These are phyloP conservation scores for Starmerella bacillaris DNA, from an alignment of 805 yeast genomes.

Conservation along the genomic window DNA sequence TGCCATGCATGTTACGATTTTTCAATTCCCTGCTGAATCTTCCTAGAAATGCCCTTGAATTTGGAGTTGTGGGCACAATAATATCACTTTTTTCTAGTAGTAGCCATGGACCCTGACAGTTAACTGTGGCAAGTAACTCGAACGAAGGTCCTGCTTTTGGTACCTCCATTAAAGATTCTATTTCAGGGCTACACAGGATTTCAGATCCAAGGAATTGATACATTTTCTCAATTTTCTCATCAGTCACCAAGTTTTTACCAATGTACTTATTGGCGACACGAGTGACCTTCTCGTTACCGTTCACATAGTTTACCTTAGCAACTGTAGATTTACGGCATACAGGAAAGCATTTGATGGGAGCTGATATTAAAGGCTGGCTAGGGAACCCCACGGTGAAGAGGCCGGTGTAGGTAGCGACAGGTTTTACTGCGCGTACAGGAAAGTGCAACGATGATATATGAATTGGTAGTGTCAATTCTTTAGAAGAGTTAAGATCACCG, in stretches of 20 bases:
- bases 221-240: conserved; percentile 7
- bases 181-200: conserved; percentile 6
- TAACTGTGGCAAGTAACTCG: conserved; percentile 13
- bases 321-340: too few relatives aligned
- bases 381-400: conserved; percentile 12
- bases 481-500: too few relatives aligned
- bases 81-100: conserved; percentile 7
- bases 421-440: background rate
- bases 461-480: too few relatives aligned
- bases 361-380: conserved; percentile 4
- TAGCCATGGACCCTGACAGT: conserved; percentile 12
- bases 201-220: conserved; percentile 8
- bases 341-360: conserved; percentile 7
- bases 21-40: conserved; percentile 8
- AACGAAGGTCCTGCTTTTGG: too few relatives aligned
- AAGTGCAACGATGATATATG: too few relatives aligned
- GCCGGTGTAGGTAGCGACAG: conserved; percentile 9
- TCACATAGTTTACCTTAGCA: too few relatives aligned
- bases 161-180: conserved; percentile 11
- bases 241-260: too few relatives aligned
- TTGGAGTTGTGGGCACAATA: conserved; percentile 1
- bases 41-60: conserved; percentile 5
- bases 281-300: too few relatives aligned
- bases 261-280: too few relatives aligned
- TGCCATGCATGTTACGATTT: conserved; percentile 8